Evolutionary conservation across 768 basidiomycete species (phyloP), one percentile per base, ranked within the genome.

Genomic region (Amanita pseudoporphyria): DNA sequence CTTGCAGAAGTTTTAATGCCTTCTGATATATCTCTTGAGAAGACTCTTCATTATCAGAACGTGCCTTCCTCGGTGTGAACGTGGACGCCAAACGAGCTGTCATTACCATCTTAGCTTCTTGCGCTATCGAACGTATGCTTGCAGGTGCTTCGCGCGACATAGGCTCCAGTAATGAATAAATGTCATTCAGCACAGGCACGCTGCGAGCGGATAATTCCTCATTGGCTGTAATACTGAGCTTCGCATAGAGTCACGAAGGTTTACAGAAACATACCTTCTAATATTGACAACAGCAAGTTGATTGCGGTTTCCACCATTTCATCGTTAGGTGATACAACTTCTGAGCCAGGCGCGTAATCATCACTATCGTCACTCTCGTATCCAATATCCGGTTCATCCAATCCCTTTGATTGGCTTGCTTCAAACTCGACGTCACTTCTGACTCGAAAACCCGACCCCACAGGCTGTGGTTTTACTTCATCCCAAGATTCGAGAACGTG

Each of bases 1-100:
- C 95, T 64, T 93, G 87, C 9, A 97, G 69, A 21, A 94, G 76
- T 55, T 83, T 86, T 14, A 97, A 71, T 2, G 93, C 90, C 56
- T 86, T 84, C 58, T 91, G 90, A 63, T 96, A 98, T 6, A 71
- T 77, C 42, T 80, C 81, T 48, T 81, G 80, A 3, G 77, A 66
- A 26, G 64, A 62, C 52, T 75, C 72, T 40, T 74, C 67, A 44
- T 63, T 64, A 4, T 46, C 53, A 2, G 58, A 45, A 6, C 57
- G 18, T 48, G 62, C 57, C 1, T 49, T 53, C 13, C 49, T 53
- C 6, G 61, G 43, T 0, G 69, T 59, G 9, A 80, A 81, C 1
- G 76, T 65, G 3, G 83, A 78, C 0, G 86, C 87, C 21, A 83
- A 65, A 16, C 91, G 82, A 5, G 87, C 85, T 3, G 86, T 87